Percentiles rank a stretch among this genome's conserved stretches.
These are phyloP conservation scores for Marchantia polymorpha DNA, from an alignment of 225 moss, liverwort and hornwort species.

Conservation along the genomic window DNA sequence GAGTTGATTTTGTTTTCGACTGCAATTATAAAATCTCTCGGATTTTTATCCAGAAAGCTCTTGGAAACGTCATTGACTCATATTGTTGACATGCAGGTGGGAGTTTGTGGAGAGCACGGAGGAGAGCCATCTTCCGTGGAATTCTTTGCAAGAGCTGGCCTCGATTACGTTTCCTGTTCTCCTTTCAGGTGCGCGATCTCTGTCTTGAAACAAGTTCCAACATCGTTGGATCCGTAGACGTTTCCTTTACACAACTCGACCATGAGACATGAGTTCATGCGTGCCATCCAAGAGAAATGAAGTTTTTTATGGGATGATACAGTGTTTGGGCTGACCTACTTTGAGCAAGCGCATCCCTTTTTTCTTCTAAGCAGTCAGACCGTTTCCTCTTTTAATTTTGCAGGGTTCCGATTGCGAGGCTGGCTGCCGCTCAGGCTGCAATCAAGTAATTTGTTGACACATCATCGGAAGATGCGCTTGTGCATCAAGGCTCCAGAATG, in stretches of 20 bases:
- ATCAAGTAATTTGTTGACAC: conserved; percentile 20
- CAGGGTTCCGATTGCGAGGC: conserved; percentile 93
- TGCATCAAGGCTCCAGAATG: background rate
- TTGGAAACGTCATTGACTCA: too few species aligned
- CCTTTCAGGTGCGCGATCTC: conserved; percentile 65
- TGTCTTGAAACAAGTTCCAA: too few species aligned
- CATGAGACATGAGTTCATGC: too few species aligned
- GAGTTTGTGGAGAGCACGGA: conserved; percentile 96
- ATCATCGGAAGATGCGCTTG: background rate
- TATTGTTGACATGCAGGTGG: conserved; percentile 48
- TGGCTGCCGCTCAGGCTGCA: conserved; percentile 94
- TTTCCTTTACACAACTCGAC: too few species aligned
- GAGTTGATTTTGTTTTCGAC: background rate
- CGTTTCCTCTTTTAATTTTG: background rate
- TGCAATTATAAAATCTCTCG: background rate
- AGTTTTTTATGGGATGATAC: too few species aligned
- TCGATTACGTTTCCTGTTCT: conserved; percentile 93
- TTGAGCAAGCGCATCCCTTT: too few species aligned
- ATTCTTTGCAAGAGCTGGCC: conserved; percentile 66
- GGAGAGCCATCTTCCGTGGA: conserved; percentile 87
- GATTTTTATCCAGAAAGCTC: too few species aligned
- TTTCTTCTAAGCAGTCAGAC: background rate
- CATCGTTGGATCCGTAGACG: too few species aligned
- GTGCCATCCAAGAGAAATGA: too few species aligned
- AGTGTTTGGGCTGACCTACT: too few species aligned